Base-by-base conservation (phyloP, 2,329 filamentous ascomycete genomes). In the Atkinsonella texensis region DNA sequence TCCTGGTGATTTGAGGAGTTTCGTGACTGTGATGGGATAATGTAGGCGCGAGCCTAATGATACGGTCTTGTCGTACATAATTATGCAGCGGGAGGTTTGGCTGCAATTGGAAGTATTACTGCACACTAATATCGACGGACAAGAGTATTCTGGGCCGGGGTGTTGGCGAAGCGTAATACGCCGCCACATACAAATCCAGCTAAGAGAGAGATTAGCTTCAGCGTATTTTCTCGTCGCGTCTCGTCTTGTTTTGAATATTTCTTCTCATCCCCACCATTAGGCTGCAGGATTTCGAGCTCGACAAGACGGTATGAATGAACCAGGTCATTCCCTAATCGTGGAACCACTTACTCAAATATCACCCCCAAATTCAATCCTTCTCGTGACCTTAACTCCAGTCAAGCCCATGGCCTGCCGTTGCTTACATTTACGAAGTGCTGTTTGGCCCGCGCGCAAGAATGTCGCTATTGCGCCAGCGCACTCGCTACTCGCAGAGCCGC, bases 21-120 rank as follows among this genome's bases (percentile, higher is more conserved):
- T 85, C 61, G 84, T 89, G 69, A 98, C 84, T 59, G 85, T 95
- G 69, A 97, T 90, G 61, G 93, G 93, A 70, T 97, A 98, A 69
- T 85, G 86, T 59, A 96, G 80, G 69, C 80, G 75, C 60, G 74
- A 69, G 62, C 80, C 80, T 52, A 83, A 64, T 51, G 68, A 72
- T 52, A 83, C 66, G 48, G 63, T 53, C 55, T 70, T 70, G 61
- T 70, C 67, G 62, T 63, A 63, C 68, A 70, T 70, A 46, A 20
- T 62, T 49, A 50, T 31, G 28, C 49, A 42, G 46, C 18, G 40
- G 20, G 41, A n/a, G 48, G 47, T 15, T 11, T 23, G 18, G 12
- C 10, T 33, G 20, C 35, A n/a, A 44, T 44, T 46, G 20, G 28
- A 28, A 35, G 18, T 5, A 6, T 42, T 38, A 3, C 18, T 33